Evolutionary conservation across 176 grass and related monocot genomes (phyloP).

Genomic region (Cenchrus fungigraminus): DNA sequence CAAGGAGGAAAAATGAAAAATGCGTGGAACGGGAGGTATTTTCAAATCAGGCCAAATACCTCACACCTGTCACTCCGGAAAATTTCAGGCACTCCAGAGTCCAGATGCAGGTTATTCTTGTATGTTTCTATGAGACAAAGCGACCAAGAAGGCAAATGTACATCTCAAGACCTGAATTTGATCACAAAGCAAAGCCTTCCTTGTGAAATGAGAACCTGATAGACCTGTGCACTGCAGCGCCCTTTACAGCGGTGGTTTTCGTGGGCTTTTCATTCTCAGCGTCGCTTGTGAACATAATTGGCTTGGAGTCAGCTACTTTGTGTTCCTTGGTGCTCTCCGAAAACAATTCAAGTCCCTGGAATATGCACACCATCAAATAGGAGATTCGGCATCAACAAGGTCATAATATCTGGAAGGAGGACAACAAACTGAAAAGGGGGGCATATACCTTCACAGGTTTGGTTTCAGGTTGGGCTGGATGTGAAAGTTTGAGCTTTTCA

Average conservation of each 20-base stretch:
- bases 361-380: slow-evolving; percentile 11
- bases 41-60: not conserved
- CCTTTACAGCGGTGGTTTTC: slow-evolving; percentile 43
- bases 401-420: not conserved
- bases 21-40: not conserved
- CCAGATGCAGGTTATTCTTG: slow-evolving; percentile 34
- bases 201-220: slow-evolving; percentile 64
- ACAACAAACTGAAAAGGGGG: not conserved
- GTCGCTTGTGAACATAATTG: slow-evolving; percentile 33
- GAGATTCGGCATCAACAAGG: not conserved
- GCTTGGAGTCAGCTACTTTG: slow-evolving; percentile 37
- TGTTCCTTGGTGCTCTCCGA: slow-evolving; percentile 46
- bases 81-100: slow-evolving; percentile 6
- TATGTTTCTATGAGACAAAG: slow-evolving; percentile 31
- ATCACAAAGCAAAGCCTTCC: slow-evolving; percentile 68
- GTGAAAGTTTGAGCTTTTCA: slow-evolving; percentile 72
- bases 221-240: slow-evolving; percentile 63
- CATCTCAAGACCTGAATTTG: not conserved
- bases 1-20: not conserved
- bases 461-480: slow-evolving; percentile 55
- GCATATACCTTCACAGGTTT: slow-evolving; percentile 61
- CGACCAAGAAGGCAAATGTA: slow-evolving; percentile 19
- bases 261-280: slow-evolving; percentile 61
- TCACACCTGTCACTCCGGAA: slow-evolving; percentile 24
- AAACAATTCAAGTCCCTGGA: slow-evolving; percentile 65